A percentile compares a stretch with the other conserved stretches of the same genome.
Evolutionary conservation across 371 early-diverging fungal genomes (phyloP).

Genomic region (Mucor piriformis): DNA sequence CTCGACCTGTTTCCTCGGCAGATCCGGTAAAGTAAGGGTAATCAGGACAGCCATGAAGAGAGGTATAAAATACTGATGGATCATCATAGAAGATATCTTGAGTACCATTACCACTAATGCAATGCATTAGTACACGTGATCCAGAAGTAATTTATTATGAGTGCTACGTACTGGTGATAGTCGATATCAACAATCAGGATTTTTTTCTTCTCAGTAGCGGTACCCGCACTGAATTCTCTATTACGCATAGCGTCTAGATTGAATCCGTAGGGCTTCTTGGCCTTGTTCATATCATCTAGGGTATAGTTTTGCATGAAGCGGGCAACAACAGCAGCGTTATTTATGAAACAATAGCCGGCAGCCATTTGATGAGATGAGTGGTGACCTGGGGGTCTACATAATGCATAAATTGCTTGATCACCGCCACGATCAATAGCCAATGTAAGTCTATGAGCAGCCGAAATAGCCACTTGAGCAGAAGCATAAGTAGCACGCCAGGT

Average conservation of each 20-base stretch:
- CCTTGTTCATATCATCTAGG: constrained; percentile 31
- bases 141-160: not conserved
- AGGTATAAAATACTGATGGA: constrained; percentile 59
- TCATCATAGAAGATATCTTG: constrained; percentile 70
- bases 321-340: constrained; percentile 63
- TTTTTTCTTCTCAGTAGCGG: constrained; percentile 35
- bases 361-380: constrained; percentile 61
- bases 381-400: constrained; percentile 74
- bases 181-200: constrained; percentile 63
- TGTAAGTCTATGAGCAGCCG: constrained; percentile 58
- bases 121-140: not conserved
- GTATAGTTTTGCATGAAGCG: constrained; percentile 57
- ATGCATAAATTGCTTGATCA: constrained; percentile 56
- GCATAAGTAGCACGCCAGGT: constrained; percentile 69
- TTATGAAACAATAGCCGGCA: constrained; percentile 62
- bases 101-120: constrained; percentile 69
- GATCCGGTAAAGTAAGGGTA: constrained; percentile 71
- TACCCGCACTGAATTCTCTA: constrained; percentile 17
- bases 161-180: constrained; percentile 62
- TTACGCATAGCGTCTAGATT: constrained; percentile 1
- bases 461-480: constrained; percentile 67
- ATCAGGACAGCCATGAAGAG: constrained; percentile 54
- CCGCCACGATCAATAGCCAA: constrained; percentile 5
- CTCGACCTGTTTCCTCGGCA: constrained; percentile 55
- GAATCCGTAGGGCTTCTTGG: constrained; percentile 17